phyloP scores from a whole-genome alignment of 139 green algal species.

The Chlorella sp. region DNA sequence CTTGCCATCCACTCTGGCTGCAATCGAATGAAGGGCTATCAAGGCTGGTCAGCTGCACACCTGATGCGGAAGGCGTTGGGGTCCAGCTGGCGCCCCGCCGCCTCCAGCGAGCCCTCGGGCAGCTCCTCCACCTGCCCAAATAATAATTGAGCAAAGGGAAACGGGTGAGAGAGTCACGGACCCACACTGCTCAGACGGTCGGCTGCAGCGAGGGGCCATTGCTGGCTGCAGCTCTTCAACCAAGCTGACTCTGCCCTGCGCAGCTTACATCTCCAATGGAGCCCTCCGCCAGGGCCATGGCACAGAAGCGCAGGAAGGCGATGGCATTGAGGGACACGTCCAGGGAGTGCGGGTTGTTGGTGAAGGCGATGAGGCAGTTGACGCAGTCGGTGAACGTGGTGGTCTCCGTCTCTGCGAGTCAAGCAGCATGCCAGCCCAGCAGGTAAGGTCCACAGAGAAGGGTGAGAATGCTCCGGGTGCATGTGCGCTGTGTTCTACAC shows the following conservation, averaged over 20 bases:
- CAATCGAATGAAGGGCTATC: no score
- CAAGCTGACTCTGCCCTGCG: no score
- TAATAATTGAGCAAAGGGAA: no score
- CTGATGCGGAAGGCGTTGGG: conserved; percentile 55
- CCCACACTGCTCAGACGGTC: no score
- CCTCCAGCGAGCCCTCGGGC: conserved; percentile 50
- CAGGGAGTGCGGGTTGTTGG: conserved; percentile 95
- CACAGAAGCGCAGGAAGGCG: conserved; percentile 98
- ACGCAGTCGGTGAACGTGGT: conserved; percentile 99
- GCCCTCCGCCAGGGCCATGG: conserved; percentile 95
- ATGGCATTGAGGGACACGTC: conserved; percentile 97
- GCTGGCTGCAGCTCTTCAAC: no score
- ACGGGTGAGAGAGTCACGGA: no score
- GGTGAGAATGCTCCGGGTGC: no score
- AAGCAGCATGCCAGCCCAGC: no score
- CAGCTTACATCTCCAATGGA: conserved; percentile 83
- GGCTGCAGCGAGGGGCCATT: no score
- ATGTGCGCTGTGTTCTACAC: no score
- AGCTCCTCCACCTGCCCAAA: conserved; percentile 38
- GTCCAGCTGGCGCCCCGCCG: conserved; percentile 30
- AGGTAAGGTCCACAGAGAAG: no score
- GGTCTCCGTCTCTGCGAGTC: conserved; percentile 88
- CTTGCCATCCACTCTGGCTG: no score
- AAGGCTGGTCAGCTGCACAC: not conserved
- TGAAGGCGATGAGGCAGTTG: conserved; percentile 99